Evolutionary conservation across 2,329 filamentous ascomycete species (phyloP).

Genomic region (Didymella pomorum): DNA sequence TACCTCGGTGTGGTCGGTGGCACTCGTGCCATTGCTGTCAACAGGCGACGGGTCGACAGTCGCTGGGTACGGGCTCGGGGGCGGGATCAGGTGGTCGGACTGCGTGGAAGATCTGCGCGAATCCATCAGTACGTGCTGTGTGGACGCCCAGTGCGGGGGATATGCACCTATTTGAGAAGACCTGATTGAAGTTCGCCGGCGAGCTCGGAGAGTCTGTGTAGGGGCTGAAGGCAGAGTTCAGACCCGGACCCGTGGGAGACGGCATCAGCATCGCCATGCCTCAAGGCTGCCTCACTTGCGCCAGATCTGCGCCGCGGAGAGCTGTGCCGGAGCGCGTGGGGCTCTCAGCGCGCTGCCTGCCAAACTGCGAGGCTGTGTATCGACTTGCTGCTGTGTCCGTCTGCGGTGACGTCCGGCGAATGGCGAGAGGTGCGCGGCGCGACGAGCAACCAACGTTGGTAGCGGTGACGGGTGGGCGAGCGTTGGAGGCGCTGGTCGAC

Average conservation of each 20-base stretch:
- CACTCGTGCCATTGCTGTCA: slow-evolving; percentile 83
- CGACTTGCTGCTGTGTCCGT: slow-evolving; percentile 2
- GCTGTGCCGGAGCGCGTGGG: slow-evolving; percentile 18
- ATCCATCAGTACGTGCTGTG: slow-evolving; percentile 38
- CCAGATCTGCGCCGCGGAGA: slow-evolving; percentile 37
- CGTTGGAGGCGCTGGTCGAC: slow-evolving; percentile 29
- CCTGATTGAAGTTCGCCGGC: slow-evolving; percentile 54
- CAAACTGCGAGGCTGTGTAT: slow-evolving; percentile 21
- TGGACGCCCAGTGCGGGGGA: slow-evolving; percentile 49
- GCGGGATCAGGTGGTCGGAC: slow-evolving; percentile 58
- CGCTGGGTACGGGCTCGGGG: slow-evolving; percentile 64
- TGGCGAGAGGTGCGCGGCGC: slow-evolving; percentile 38
- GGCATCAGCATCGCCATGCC: slow-evolving; percentile 57
- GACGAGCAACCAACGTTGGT: slow-evolving; percentile 31
- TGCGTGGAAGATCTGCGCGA: slow-evolving; percentile 53
- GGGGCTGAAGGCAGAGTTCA: slow-evolving; percentile 59
- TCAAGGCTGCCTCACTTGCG: slow-evolving; percentile 32
- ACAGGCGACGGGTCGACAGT: slow-evolving; percentile 82
- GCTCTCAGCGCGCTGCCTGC: slow-evolving; percentile 21
- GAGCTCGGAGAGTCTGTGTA: slow-evolving; percentile 61
- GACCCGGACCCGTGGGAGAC: slow-evolving; percentile 46
- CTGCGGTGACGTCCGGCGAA: slow-evolving; percentile 22
- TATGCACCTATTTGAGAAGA: slow-evolving; percentile 56
- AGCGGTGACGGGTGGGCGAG: slow-evolving; percentile 25
- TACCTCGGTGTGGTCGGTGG: slow-evolving; percentile 78